Percentiles rank a stretch among this genome's conserved stretches.
phyloP scores from a whole-genome alignment of 345 rosid genomes.

The Moricandia arvensis region DNA sequence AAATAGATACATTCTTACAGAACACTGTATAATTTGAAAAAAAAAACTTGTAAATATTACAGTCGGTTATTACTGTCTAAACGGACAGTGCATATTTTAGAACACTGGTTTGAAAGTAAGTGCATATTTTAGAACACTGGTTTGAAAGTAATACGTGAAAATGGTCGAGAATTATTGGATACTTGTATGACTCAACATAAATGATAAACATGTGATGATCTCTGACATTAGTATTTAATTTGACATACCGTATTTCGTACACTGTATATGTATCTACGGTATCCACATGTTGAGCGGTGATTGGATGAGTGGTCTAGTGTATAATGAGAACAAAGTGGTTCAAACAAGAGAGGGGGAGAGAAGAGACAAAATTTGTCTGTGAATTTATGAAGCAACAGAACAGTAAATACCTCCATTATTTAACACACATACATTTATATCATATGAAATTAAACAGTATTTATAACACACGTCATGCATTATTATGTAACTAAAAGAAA shows the following conservation, averaged over 20 bases:
- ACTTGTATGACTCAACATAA: conserved; percentile 13
- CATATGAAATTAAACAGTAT: too few relatives aligned
- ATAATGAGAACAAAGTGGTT: conserved; percentile 24
- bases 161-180: not conserved
- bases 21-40: too few relatives aligned
- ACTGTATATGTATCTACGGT: not conserved
- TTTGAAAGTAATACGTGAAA: not conserved
- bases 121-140: not conserved
- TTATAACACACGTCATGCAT: not conserved
- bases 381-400: conserved; percentile 29
- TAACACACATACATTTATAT: too few relatives aligned
- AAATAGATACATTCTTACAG: too few relatives aligned
- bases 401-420: conserved; percentile 18
- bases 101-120: too few relatives aligned
- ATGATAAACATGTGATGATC: conserved; percentile 32
- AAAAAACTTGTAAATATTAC: too few relatives aligned
- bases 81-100: too few relatives aligned
- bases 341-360: conserved; percentile 18
- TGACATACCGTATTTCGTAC: conserved; percentile 24
- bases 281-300: conserved; percentile 11
- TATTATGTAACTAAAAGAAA: not conserved
- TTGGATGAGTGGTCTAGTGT: not conserved
- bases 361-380: conserved; percentile 14
- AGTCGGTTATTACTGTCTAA: too few relatives aligned
- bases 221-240: conserved; percentile 32